Evolutionary conservation across 345 rosid species (phyloP), one percentile per base, ranked within the genome.

Genomic region (Lumnitzera racemosa): DNA sequence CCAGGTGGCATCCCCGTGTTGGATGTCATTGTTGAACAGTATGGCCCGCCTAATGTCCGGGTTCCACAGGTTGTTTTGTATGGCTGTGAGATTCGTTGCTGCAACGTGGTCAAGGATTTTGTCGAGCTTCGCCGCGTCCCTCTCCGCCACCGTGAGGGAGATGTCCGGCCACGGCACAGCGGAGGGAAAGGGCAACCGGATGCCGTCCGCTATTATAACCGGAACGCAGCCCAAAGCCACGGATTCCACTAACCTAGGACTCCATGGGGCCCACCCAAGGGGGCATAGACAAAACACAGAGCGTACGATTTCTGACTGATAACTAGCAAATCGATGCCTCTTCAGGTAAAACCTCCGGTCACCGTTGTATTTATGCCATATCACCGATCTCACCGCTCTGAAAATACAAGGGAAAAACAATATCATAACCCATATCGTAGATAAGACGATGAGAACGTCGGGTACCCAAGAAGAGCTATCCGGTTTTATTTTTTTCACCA

Each of bases 261-360:
- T 94, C 99, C 99, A 94, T 0, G 99, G 99, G 62, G 99, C 99
- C 99, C 99, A 94, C 56, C 99, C 99, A 0, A 86, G 76, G 0
- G 99, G 99, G 58, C 97, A 90, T 9, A 94, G 72, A 64, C 99
- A 94, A 61, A 94, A 94, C 16, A 83, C 83, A 0, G 99, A 94
- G 46, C 96, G 71, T 7, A 71, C 80, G 2, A 94, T 90, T 57
- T 94, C 99, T 27, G 87, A 75, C 73, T 78, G 88, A 84, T 82
- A 94, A 41, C 95, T 95, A 72, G 81, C 71, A 53, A 90, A 90
- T 59, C 95, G 79, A 11, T 81, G 84, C 62, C 99, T 79, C 67
- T 74, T 80, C 5, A 94, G 78, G 74, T 75, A 82, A 60, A 94
- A 94, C 71, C 96, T 73, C 64, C 81, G 80, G 76, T 91, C 90